Conservation (phyloP, 331 rosid genomes). For the Malus hybrid region DNA sequence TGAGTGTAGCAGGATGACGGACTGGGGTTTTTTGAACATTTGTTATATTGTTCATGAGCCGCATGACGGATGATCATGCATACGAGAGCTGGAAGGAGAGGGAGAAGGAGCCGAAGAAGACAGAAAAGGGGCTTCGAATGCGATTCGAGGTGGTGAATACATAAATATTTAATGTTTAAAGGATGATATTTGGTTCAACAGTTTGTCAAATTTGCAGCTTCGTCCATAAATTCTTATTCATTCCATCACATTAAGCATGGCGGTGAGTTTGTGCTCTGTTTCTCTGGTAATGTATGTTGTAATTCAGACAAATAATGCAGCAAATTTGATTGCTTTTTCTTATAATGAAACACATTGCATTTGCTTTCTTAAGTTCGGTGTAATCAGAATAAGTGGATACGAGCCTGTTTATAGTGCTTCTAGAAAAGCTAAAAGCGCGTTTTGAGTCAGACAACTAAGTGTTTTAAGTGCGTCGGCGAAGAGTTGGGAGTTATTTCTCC, state of each 20-base stretch:
- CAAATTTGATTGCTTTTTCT: not conserved
- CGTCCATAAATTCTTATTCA: too few species aligned
- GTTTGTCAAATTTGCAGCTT: not conserved
- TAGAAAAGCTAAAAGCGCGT: too few species aligned
- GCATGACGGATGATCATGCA: constrained; percentile 75
- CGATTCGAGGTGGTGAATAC: constrained; percentile 86
- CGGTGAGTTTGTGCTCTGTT: not conserved
- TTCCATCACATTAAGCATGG: not conserved
- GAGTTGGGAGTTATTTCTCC: not conserved
- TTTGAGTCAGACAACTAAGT: too few species aligned
- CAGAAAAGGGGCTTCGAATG: constrained; percentile 90
- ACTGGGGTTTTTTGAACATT: too few species aligned
- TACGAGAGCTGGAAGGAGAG: constrained; percentile 72
- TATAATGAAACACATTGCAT: too few species aligned
- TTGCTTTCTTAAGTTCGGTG: too few species aligned
- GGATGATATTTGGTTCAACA: not conserved
- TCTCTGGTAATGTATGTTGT: not conserved
- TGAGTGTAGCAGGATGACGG: constrained; percentile 50
- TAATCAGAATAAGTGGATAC: too few species aligned
- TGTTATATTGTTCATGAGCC: too few species aligned
- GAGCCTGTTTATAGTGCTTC: too few species aligned
- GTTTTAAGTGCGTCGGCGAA: too few species aligned
- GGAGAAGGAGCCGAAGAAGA: constrained; percentile 77
- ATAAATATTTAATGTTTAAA: constrained; percentile 60
- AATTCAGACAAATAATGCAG: not conserved